phyloP scores from a whole-genome alignment of 2,329 filamentous ascomycete species.

The Rhexocercosporidium sp. region DNA sequence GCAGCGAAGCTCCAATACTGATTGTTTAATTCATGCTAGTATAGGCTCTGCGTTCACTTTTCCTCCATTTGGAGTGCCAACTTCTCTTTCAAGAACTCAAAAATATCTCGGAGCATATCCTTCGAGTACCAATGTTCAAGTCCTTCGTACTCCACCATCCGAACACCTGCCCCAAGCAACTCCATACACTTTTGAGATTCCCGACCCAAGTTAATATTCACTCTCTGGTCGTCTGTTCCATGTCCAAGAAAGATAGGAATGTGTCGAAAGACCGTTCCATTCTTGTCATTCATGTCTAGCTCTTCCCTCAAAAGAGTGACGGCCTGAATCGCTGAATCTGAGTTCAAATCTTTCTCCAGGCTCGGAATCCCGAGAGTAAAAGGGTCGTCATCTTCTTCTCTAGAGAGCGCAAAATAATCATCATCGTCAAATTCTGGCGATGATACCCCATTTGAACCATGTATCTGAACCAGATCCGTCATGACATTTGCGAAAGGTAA shows the following conservation, averaged over 20 bases:
- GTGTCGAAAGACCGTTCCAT: conserved; percentile 12
- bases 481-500: conserved; percentile 49
- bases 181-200: conserved; percentile 44
- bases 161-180: conserved; percentile 43
- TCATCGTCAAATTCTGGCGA: not conserved
- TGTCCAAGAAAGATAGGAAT: conserved; percentile 55
- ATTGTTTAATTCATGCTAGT: too few relatives aligned
- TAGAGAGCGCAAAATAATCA: conserved; percentile 9
- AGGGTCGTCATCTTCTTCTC: conserved; percentile 21
- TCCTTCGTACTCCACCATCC: conserved; percentile 47
- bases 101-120: conserved; percentile 48
- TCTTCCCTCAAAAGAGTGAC: conserved; percentile 27
- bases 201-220: conserved; percentile 46
- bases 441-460: conserved; percentile 14
- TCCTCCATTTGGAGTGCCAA: too few relatives aligned
- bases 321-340: conserved; percentile 10
- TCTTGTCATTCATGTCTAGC: conserved; percentile 23
- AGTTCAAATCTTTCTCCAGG: not conserved
- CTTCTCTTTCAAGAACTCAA: conserved; percentile 40
- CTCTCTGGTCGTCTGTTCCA: conserved; percentile 51
- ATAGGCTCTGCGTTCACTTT: too few relatives aligned
- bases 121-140: conserved; percentile 53
- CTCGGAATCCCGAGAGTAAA: not conserved
- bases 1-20: too few relatives aligned
- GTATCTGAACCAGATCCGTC: conserved; percentile 14